Evolutionary conservation across 2,329 filamentous ascomycete species (phyloP), one percentile per base, ranked within the genome.

Genomic region (Neopestalotiopsis sp.): DNA sequence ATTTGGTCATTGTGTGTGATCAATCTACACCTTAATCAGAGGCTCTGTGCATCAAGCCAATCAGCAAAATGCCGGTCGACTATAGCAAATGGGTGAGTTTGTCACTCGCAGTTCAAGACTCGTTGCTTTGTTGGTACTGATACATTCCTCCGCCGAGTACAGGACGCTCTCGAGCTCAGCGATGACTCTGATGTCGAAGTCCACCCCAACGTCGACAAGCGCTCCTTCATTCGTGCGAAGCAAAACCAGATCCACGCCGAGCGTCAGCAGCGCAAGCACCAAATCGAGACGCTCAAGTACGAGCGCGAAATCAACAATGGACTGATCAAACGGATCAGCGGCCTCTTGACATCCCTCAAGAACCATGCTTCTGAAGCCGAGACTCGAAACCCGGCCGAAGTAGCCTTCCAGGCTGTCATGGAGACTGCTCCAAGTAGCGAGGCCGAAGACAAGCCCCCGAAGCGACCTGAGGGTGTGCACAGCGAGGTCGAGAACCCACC

Each of bases 181-280:
- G 96, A 99, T 82, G 96, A 99, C 83, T 98, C 94, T 65, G 96
- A 99, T 78, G 91, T 99, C 76, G 96, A 99, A 84, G 96, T 98
- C 65, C 96, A 99, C 82, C 96, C 96, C 70, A 99, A 99, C 79
- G 96, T 99, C 79, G 96, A 99, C 85, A 99, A 99, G 82, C 90
- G 92, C 65, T 98, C 95, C 70, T 99, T 99, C 82, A 99, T 99
- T 80, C 94, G 95, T 73, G 97, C 96, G 73, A 99, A 99, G 84
- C 96, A 98, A 84, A 92, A 91, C 75, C 95, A 99, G 83, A 99
- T 99, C 76, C 96, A 99, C 81, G 90, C 95, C 78, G 92, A 98
- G 79, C 92, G 96, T 67, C 87, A 91, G 74, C 92, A 97, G 76
- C 92, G 96, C 68, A 94, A 92, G 79, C 90, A 93, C 75, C 92